Evolutionary conservation across 2,329 filamentous ascomycete genomes (phyloP).

Genomic region (Sarocladium kiliense): DNA sequence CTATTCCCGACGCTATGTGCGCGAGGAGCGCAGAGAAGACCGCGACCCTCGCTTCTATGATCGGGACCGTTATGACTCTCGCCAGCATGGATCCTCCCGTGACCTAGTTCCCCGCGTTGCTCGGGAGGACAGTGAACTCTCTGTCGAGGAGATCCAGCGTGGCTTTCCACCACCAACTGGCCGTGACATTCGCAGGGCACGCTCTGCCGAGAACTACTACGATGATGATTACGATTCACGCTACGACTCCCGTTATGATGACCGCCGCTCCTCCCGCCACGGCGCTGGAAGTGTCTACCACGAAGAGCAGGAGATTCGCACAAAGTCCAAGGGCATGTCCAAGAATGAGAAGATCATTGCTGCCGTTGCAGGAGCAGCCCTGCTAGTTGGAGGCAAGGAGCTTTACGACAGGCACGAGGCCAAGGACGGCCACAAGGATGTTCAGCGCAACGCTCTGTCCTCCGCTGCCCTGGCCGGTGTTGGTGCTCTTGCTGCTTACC

Average conservation of each 20-base stretch:
- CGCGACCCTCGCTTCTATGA: constrained; percentile 42
- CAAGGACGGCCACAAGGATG: constrained; percentile 37
- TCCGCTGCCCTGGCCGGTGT: constrained; percentile 59
- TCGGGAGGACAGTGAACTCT: constrained; percentile 69
- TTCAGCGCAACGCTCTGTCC: constrained; percentile 54
- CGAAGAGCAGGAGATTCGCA: constrained; percentile 53
- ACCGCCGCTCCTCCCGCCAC: constrained; percentile 44
- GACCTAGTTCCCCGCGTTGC: constrained; percentile 43
- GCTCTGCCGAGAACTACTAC: constrained; percentile 61
- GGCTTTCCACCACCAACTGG: constrained; percentile 72
- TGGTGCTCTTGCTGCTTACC: constrained; percentile 59
- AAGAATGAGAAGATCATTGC: constrained; percentile 64
- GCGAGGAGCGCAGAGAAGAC: constrained; percentile 48
- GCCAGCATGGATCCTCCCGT: constrained; percentile 34
- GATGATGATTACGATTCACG: constrained; percentile 42
- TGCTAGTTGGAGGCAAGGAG: constrained; percentile 63
- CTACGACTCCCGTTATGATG: constrained; percentile 33
- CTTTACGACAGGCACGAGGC: constrained; percentile 59
- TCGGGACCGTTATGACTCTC: constrained; percentile 35
- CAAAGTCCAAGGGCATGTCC: constrained; percentile 43
- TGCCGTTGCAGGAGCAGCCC: constrained; percentile 58
- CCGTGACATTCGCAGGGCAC: constrained; percentile 52
- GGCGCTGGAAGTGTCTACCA: constrained; percentile 44
- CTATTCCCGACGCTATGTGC: constrained; percentile 45
- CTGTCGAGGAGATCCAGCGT: constrained; percentile 76